Evolutionary conservation across 805 yeast species (phyloP).

Genomic region (Yarrowia divulgata): DNA sequence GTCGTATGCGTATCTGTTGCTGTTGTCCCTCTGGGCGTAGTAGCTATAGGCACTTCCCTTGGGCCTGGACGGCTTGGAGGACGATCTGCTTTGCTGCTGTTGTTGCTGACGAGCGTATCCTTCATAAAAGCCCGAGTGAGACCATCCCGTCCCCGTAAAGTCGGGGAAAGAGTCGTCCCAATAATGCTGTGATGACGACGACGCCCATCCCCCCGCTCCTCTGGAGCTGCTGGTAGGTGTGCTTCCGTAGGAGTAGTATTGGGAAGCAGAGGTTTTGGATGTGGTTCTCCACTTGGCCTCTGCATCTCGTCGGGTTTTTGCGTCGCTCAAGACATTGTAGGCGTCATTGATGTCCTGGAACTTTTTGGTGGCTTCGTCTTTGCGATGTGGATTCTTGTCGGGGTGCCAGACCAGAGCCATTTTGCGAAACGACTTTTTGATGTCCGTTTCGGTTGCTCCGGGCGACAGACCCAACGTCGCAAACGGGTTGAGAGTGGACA

Average conservation of each 20-base stretch:
- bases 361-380: conserved; percentile 84
- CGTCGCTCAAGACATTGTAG: conserved; percentile 49
- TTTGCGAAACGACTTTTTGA: conserved; percentile 78
- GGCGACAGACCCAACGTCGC: conserved; percentile 59
- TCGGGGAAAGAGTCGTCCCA: conserved; percentile 24
- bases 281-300: conserved; percentile 19
- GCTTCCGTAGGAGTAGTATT: conserved; percentile 8
- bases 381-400: conserved; percentile 67
- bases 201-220: conserved; percentile 3
- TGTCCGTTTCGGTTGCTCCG: conserved; percentile 60
- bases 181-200: background rate
- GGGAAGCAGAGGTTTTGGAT: background rate
- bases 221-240: background rate
- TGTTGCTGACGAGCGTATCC: background rate
- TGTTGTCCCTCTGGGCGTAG: conserved; percentile 14
- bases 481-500: conserved; percentile 35
- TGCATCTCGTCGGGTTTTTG: conserved; percentile 17
- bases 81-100: conserved; percentile 19
- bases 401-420: conserved; percentile 80
- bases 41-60: conserved; percentile 19
- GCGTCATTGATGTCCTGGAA: conserved; percentile 91
- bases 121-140: background rate
- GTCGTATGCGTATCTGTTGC: conserved; percentile 26
- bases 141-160: background rate
- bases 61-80: background rate